Percentiles rank a stretch among this genome's conserved stretches.
Evolutionary conservation across 2,329 filamentous ascomycete species (phyloP).

Genomic region (Elsinoe fawcettii): DNA sequence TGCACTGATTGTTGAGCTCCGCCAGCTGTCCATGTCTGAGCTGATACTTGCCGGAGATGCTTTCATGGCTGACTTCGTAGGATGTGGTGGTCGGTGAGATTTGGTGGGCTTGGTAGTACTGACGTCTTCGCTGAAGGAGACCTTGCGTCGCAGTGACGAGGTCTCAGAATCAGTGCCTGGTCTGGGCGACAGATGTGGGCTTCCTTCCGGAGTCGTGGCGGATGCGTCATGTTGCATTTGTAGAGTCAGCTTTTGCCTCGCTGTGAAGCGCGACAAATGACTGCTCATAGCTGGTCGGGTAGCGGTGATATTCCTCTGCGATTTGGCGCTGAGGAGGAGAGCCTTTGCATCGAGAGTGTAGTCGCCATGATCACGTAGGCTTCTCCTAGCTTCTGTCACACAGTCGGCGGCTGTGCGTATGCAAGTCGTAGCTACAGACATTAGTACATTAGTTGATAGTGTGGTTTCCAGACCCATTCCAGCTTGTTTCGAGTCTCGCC

Average conservation of each 20-base stretch:
- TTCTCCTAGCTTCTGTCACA: constrained; percentile 66
- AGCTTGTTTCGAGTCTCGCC: constrained; percentile 1
- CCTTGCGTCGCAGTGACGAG: constrained; percentile 1
- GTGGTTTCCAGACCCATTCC: not conserved
- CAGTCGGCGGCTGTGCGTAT: constrained; percentile 88
- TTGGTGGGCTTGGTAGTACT: not conserved
- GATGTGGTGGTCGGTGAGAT: not conserved
- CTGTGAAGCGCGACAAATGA: not conserved
- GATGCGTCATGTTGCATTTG: not conserved
- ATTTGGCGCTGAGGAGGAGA: not conserved
- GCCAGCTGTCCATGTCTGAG: constrained; percentile 63
- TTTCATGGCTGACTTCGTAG: not conserved
- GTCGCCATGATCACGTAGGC: constrained; percentile 60
- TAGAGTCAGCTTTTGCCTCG: not conserved
- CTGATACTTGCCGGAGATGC: constrained; percentile 41
- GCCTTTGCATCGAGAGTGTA: constrained; percentile 19
- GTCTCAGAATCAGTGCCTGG: not conserved
- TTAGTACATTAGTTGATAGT: constrained; percentile 45
- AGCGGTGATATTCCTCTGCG: not conserved
- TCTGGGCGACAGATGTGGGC: not conserved
- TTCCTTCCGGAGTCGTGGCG: not conserved
- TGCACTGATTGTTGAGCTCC: constrained; percentile 72
- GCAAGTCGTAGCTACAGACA: constrained; percentile 69
- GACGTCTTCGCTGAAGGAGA: constrained; percentile 1
- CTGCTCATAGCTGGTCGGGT: constrained; percentile 1